Evolutionary conservation across 2,329 filamentous ascomycete genomes (phyloP).

Genomic region (Pyricularia grisea): DNA sequence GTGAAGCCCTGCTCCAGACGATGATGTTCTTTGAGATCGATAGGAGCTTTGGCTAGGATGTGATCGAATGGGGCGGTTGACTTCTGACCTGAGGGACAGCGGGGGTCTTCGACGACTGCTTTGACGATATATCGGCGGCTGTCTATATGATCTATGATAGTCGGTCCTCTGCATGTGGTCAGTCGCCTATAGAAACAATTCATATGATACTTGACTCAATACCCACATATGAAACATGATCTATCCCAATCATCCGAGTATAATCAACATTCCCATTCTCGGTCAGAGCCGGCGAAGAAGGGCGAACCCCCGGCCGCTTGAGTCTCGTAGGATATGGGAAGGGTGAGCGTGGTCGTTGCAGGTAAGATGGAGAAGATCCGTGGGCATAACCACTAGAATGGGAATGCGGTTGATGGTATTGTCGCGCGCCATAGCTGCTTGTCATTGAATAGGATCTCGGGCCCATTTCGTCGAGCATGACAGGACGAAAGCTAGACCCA

Average conservation of each 20-base stretch:
- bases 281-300: constrained; percentile 38
- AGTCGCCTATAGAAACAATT: background rate
- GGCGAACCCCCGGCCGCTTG: constrained; percentile 41
- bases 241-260: constrained; percentile 39
- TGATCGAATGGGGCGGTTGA: constrained; percentile 30
- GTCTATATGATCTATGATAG: constrained; percentile 32
- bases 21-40: constrained; percentile 24
- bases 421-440: constrained; percentile 34
- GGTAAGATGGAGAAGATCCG: constrained; percentile 8
- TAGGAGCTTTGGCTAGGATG: constrained; percentile 14
- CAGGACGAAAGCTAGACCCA: constrained; percentile 29
- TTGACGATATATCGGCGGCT: constrained; percentile 20
- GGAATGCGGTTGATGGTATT: constrained; percentile 9
- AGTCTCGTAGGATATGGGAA: constrained; percentile 50
- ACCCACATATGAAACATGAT: constrained; percentile 36
- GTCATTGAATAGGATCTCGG: constrained; percentile 47
- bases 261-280: constrained; percentile 38
- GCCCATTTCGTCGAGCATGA: constrained; percentile 30
- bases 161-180: constrained; percentile 11
- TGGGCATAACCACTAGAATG: background rate
- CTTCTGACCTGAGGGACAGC: constrained; percentile 27
- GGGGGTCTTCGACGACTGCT: constrained; percentile 26
- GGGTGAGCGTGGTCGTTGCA: constrained; percentile 47
- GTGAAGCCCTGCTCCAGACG: constrained; percentile 10
- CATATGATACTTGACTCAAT: background rate